A percentile compares a stretch with the other conserved stretches of the same genome.
Conservation (phyloP, 108 stramenopile genomes). For the Tribonema minus region DNA sequence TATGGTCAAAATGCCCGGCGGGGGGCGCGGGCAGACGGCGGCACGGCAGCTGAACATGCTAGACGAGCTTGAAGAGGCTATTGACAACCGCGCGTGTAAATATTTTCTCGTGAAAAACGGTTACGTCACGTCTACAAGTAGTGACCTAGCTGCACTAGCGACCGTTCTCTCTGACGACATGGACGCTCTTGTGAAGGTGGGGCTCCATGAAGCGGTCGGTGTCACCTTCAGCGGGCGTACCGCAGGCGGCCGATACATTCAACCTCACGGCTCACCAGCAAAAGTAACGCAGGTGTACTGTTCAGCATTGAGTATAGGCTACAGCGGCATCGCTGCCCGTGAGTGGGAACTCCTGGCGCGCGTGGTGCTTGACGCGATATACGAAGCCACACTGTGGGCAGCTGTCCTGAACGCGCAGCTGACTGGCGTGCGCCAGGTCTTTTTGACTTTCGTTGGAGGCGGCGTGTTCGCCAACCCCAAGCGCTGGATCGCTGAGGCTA, state of each 20-base stretch:
- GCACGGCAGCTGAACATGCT: slow-evolving; percentile 27
- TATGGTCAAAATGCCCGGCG: slow-evolving; percentile 1
- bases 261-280: not conserved
- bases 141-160: not conserved
- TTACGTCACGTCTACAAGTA: not conserved
- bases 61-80: slow-evolving; percentile 1
- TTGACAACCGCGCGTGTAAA: slow-evolving; percentile 1
- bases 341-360: slow-evolving; percentile 42
- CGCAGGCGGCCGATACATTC: not conserved
- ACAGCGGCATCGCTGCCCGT: not conserved
- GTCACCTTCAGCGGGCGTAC: not conserved
- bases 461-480: slow-evolving; percentile 56
- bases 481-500: not conserved
- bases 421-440: slow-evolving; percentile 9
- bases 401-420: slow-evolving; percentile 13
- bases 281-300: not conserved
- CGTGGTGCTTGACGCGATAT: slow-evolving; percentile 51
- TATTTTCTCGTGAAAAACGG: not conserved
- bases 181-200: not conserved
- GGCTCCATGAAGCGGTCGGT: not conserved
- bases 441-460: slow-evolving; percentile 56
- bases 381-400: slow-evolving; percentile 52
- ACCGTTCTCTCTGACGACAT: not conserved
- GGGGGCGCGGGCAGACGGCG: slow-evolving; percentile 6
- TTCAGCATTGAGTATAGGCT: not conserved